A percentile compares a stretch with the other conserved stretches of the same genome.
phyloP scores from a whole-genome alignment of 2,329 filamentous ascomycete species.

The Colletotrichum siamense region DNA sequence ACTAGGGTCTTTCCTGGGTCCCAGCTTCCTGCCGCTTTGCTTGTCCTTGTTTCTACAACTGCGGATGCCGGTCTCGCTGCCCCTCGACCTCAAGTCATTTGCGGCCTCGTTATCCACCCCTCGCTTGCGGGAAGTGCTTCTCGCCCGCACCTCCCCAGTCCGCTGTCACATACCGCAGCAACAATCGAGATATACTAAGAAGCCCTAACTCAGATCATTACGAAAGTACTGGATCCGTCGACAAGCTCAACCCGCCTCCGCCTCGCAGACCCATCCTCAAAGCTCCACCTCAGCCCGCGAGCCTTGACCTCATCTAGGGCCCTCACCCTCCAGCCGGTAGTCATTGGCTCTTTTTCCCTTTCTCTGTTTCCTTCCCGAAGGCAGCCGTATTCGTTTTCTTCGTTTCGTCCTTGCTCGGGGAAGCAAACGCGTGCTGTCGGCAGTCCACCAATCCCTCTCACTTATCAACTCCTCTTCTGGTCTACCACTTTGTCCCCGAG shows the following conservation, averaged over 20 bases:
- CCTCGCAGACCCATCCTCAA: slow-evolving; percentile 15
- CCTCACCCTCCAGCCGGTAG: slow-evolving; percentile 13
- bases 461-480: background rate
- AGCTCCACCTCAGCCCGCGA: slow-evolving; percentile 19
- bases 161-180: slow-evolving; percentile 13
- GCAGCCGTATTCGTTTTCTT: background rate
- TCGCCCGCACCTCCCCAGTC: slow-evolving; percentile 9
- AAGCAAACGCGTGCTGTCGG: slow-evolving; percentile 6
- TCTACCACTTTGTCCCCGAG: slow-evolving; percentile 13
- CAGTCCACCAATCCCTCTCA: background rate
- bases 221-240: slow-evolving; percentile 10
- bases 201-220: slow-evolving; percentile 19
- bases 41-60: slow-evolving; percentile 15
- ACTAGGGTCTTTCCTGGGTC: slow-evolving; percentile 1
- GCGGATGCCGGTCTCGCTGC: slow-evolving; percentile 21
- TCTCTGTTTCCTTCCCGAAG: slow-evolving; percentile 1
- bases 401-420: background rate
- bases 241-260: slow-evolving; percentile 16
- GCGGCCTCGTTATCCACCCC: slow-evolving; percentile 10
- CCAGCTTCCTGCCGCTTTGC: background rate
- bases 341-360: slow-evolving; percentile 13
- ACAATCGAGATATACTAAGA: slow-evolving; percentile 18
- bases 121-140: slow-evolving; percentile 16
- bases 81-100: slow-evolving; percentile 21
- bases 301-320: slow-evolving; percentile 19